These are phyloP conservation scores for Pisolithus sp. DNA, from an alignment of 768 basidiomycete species.

Conservation along the genomic window DNA sequence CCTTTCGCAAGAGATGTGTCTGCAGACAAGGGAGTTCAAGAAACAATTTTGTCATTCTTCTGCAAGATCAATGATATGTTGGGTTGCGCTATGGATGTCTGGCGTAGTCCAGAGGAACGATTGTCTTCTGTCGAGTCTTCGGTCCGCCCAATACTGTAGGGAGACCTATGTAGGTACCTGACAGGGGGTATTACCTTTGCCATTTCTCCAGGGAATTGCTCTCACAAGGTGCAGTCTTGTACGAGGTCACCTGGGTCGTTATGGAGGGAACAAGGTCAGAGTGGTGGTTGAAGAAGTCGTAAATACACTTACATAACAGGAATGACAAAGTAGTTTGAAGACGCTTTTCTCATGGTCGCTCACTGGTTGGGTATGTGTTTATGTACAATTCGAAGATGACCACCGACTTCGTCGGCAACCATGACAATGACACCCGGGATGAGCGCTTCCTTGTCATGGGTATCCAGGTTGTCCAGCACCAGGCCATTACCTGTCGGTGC, in stretches of 20 bases:
- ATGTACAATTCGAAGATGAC: neutral
- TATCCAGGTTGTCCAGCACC: neutral
- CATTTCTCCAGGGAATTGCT: no score
- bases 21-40: constrained; percentile 55
- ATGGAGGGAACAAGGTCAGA: neutral
- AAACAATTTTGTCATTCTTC: constrained; percentile 72
- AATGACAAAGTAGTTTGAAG: no score
- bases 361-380: neutral
- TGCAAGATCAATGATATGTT: constrained; percentile 11
- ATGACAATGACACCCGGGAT: neutral
- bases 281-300: neutral
- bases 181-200: no score
- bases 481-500: neutral
- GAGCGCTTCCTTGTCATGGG: neutral
- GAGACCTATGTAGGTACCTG: no score
- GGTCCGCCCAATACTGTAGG: no score
- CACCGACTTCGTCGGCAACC: neutral
- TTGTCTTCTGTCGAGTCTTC: neutral
- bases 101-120: neutral
- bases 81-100: neutral
- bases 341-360: neutral
- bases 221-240: neutral
- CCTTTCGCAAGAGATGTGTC: constrained; percentile 49
- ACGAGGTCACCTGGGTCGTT: neutral
- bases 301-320: neutral